phyloP scores from a whole-genome alignment of 345 rosid species.

The Gossypium bickii region DNA sequence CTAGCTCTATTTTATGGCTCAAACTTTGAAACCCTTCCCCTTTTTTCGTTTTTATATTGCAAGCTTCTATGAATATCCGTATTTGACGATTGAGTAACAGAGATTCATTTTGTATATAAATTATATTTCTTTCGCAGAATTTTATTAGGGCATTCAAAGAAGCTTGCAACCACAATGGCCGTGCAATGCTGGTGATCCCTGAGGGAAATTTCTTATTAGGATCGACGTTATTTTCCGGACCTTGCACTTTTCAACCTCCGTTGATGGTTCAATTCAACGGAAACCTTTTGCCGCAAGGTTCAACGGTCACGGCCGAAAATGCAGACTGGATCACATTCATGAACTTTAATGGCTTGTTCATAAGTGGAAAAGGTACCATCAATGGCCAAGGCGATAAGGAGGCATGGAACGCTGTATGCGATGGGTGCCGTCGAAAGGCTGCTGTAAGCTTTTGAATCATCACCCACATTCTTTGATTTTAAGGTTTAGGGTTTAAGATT shows the following conservation, averaged over 20 bases:
- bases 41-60: too few relatives aligned
- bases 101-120: background rate
- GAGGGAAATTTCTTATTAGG: slow-evolving; percentile 4
- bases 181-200: slow-evolving; percentile 18
- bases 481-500: background rate
- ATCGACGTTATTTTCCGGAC: slow-evolving; percentile 3
- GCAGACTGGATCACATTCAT: slow-evolving; percentile 22
- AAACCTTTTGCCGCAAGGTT: background rate
- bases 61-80: too few relatives aligned
- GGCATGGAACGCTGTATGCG: slow-evolving; percentile 34
- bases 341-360: slow-evolving; percentile 28
- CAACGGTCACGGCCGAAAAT: background rate
- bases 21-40: too few relatives aligned
- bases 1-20: too few relatives aligned
- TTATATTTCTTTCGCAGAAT: background rate
- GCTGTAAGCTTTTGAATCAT: slow-evolving; percentile 20
- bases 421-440: slow-evolving; percentile 20
- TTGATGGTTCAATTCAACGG: background rate
- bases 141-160: slow-evolving; percentile 17
- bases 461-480: background rate
- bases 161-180: slow-evolving; percentile 9
- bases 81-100: too few relatives aligned
- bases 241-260: slow-evolving; percentile 5
- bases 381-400: slow-evolving; percentile 46
- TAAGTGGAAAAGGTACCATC: slow-evolving; percentile 43